Conservation (phyloP, 306 rosid genomes). For the peach (Prunus persica) region DNA sequence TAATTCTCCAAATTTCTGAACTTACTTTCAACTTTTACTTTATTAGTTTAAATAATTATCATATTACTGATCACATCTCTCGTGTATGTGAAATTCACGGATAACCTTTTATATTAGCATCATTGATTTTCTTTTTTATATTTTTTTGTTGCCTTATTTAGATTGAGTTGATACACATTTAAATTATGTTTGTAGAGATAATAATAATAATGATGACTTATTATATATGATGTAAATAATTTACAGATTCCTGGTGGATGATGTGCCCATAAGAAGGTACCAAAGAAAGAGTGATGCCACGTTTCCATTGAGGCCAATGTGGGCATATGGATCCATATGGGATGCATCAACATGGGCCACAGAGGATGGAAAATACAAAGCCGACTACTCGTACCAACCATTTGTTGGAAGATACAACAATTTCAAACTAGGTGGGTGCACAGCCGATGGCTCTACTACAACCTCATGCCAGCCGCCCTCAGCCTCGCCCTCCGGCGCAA, state of each 20-base stretch:
- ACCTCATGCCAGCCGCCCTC: constrained; percentile 49
- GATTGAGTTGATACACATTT: not conserved
- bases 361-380: constrained; percentile 84
- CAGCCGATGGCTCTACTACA: constrained; percentile 8
- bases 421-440: constrained; percentile 64
- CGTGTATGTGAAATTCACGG: not conserved
- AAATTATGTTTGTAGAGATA: not conserved
- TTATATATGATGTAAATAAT: not conserved
- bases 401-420: constrained; percentile 62
- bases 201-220: not conserved
- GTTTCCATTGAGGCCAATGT: constrained; percentile 76
- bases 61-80: not conserved
- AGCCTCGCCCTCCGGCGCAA: constrained; percentile 30
- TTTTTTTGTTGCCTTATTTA: not conserved
- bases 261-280: constrained; percentile 80
- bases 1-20: no score
- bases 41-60: not conserved
- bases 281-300: constrained; percentile 67
- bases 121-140: not conserved
- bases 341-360: constrained; percentile 97
- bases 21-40: not conserved
- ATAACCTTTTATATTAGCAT: not conserved
- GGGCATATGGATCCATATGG: constrained; percentile 88
- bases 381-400: constrained; percentile 77
- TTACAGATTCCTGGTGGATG: constrained; percentile 78